Base-by-base conservation (phyloP, 2,329 filamentous ascomycete species). In the Nothophoma quercina region DNA sequence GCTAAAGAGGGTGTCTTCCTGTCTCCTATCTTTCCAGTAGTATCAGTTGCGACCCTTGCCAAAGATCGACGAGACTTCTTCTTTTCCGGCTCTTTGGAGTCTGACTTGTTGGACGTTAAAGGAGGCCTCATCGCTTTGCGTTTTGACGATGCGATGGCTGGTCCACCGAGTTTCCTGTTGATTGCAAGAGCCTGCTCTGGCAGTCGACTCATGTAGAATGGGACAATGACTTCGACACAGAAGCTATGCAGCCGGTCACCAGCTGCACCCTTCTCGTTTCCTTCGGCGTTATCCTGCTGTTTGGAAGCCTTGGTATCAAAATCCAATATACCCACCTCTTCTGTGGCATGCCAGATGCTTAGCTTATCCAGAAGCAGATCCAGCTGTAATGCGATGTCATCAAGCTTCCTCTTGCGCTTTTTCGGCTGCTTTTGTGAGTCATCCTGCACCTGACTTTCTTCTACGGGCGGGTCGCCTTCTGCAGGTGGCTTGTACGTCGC, bases 341-440 rank as follows among this genome's bases (percentile, higher is more conserved):
- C 85, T 7, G 90, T 87, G 3, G 89, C 91, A 67, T 93, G 88
- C 90, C 90, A 93, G 54, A 95, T 95, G 64, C 88, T 91, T 19
- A 95, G 77, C 38, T 88, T 86, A 71, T 95, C 90, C 7, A 90
- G 84, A 43, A 92, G 83, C 0, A 91, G 79, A 65, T 93, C 90
- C 4, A 92, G 78, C 16, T 90, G 79, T 7, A 86, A 76, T 1
- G 82, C 81, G 6, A 90, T 76, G 61, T 91, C 86, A 59, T 88
- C 83, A 49, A 84, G 84, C 62, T 88, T 89, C 71, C 84, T 87
- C 57, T 76, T 77, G 7, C 67, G 68, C 61, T 60, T 80, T 69
- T 65, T 82, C 28, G 61, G 55, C 25, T 60, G 62, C 5, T 38
- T 21, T 35, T 58, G 59, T 2, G 50, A 40, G 39, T 59, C 57